These are phyloP conservation scores for Ustilago loliicola DNA, from an alignment of 1,284 basidiomycete species.

Conservation along the genomic window DNA sequence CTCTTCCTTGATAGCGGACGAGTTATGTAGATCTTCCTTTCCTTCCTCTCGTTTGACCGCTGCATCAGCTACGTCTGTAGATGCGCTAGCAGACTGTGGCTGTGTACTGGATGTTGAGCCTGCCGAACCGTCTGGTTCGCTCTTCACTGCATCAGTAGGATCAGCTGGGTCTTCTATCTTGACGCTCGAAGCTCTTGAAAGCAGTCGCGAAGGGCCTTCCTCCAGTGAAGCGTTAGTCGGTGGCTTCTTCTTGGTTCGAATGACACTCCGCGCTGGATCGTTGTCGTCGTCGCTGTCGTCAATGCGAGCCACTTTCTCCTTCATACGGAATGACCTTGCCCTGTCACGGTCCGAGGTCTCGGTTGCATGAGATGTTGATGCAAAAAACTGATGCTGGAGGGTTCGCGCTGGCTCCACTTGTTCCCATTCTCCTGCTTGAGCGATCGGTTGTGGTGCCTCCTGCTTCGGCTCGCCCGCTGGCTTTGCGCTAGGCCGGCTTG, in stretches of 20 bases:
- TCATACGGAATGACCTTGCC: conserved; percentile 55
- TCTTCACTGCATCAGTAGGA: conserved; percentile 4
- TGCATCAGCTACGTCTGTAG: background rate
- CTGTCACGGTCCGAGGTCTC: conserved; percentile 43
- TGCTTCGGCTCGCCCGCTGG: conserved; percentile 73
- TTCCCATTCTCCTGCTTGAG: conserved; percentile 87
- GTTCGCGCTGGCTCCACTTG: conserved; percentile 74
- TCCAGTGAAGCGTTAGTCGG: conserved; percentile 2
- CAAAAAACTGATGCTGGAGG: conserved; percentile 29
- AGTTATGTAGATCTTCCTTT: background rate
- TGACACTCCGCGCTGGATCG: conserved; percentile 12
- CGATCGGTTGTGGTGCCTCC: conserved; percentile 77
- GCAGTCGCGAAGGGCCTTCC: background rate
- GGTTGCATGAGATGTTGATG: conserved; percentile 4
- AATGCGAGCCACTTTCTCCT: conserved; percentile 38
- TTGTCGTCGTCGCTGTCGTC: conserved; percentile 49
- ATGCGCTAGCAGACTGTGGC: background rate
- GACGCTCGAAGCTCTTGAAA: background rate
- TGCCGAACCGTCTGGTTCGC: background rate
- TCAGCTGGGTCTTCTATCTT: conserved; percentile 20
- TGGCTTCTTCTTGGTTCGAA: conserved; percentile 58
- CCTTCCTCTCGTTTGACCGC: background rate
- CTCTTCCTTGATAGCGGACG: conserved; percentile 5
- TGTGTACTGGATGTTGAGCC: background rate
- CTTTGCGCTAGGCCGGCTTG: background rate